phyloP scores from a whole-genome alignment of 305 asterid species.

The Fraxinus paxiana region DNA sequence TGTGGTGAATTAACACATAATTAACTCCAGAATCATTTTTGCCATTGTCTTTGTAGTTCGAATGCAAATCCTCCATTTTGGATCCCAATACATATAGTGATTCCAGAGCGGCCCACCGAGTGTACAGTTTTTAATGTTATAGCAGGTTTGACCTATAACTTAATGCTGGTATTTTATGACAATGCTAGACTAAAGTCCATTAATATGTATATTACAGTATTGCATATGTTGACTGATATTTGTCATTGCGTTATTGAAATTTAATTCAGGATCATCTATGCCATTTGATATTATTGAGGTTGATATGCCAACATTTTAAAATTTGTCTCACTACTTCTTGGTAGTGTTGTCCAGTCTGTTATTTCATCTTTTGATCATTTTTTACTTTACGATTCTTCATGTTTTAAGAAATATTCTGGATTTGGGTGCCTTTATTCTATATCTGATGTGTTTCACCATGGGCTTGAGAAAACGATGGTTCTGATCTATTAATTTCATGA shows the following conservation, averaged over 20 bases:
- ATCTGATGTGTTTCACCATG: not conserved
- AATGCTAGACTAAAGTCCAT: conserved; percentile 10
- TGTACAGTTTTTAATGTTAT: conserved; percentile 87
- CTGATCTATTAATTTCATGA: not conserved
- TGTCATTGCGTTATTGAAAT: conserved; percentile 4
- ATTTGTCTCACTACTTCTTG: conserved; percentile 14
- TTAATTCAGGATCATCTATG: not conserved
- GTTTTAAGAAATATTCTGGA: not conserved
- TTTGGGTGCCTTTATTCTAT: not conserved
- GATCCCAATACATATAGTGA: conserved; percentile 94
- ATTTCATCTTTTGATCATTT: not conserved
- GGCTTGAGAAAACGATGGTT: not conserved
- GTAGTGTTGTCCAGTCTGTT: conserved; percentile 5
- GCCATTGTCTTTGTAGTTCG: conserved; percentile 55
- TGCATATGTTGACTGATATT: conserved; percentile 7
- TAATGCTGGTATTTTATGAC: conserved; percentile 18
- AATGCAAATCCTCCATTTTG: conserved; percentile 90
- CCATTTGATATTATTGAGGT: conserved; percentile 2
- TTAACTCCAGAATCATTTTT: conserved; percentile 23
- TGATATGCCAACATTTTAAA: conserved; percentile 6
- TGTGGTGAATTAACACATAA: conserved; percentile 2
- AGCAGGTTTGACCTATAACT: conserved; percentile 65
- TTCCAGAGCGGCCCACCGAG: conserved; percentile 98
- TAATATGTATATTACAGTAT: not conserved
- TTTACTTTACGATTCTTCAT: not conserved